Percentiles rank a stretch among this genome's conserved stretches.
These are phyloP conservation scores for Populus tremula DNA, from an alignment of 345 rosid species.

Conservation along the genomic window DNA sequence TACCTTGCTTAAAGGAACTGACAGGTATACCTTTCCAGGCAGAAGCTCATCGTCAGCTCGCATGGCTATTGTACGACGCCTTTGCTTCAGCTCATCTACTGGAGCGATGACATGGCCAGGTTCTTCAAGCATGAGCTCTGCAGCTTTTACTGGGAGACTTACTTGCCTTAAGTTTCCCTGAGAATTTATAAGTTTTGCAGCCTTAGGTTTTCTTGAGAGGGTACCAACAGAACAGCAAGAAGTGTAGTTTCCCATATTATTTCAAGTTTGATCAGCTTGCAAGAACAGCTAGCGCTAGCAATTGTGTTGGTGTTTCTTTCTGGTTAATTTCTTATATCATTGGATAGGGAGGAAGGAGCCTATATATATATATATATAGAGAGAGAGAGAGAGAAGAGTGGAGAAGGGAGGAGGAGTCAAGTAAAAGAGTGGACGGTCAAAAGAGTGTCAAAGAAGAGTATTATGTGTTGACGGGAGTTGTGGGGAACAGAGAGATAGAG, in stretches of 20 bases:
- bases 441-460: background rate
- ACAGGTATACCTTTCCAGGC: constrained; percentile 34
- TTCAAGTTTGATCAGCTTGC: background rate
- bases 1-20: constrained; percentile 23
- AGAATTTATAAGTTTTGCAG: constrained; percentile 30
- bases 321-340: background rate
- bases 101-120: constrained; percentile 35
- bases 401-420: background rate
- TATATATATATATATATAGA: background rate
- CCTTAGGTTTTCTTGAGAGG: background rate
- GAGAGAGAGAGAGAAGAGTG: background rate
- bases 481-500: background rate
- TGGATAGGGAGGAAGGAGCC: background rate
- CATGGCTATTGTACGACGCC: constrained; percentile 27
- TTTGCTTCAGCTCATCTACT: constrained; percentile 23
- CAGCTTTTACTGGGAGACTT: constrained; percentile 34
- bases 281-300: background rate
- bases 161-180: constrained; percentile 29
- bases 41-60: constrained; percentile 45
- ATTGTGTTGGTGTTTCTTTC: background rate
- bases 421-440: background rate
- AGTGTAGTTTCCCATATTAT: background rate
- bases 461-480: background rate
- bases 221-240: background rate
- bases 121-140: constrained; percentile 54